Conservation (phyloP, 2,329 filamentous ascomycete species). For the Claviceps capensis region DNA sequence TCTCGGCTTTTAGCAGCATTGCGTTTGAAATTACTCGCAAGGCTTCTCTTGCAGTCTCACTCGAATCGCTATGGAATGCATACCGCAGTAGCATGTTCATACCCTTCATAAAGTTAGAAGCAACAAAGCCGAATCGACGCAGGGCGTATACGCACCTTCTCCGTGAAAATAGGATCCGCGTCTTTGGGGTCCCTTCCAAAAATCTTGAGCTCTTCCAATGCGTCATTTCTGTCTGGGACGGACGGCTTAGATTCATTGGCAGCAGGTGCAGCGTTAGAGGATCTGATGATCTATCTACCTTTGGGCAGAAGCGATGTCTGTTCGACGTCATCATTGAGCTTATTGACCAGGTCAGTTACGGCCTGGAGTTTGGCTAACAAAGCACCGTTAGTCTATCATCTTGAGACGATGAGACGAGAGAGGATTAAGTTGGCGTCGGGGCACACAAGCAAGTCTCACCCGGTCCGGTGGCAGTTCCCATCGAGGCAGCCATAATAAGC, state of each 20-base stretch:
- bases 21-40: conserved; percentile 73
- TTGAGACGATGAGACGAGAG: background rate
- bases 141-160: conserved; percentile 38
- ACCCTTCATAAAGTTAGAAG: conserved; percentile 39
- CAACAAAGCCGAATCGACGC: background rate
- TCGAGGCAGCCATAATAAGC: conserved; percentile 12
- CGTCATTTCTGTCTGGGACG: conserved; percentile 44
- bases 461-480: conserved; percentile 25
- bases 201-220: conserved; percentile 55
- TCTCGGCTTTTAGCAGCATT: conserved; percentile 41
- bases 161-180: conserved; percentile 75
- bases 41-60: conserved; percentile 56
- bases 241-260: background rate
- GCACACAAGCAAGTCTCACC: conserved; percentile 19
- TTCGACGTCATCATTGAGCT: conserved; percentile 48
- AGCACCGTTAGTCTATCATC: conserved; percentile 7
- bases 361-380: conserved; percentile 50
- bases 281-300: conserved; percentile 42
- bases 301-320: conserved; percentile 43
- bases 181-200: conserved; percentile 51
- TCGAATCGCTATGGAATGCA: conserved; percentile 54
- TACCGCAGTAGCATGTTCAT: conserved; percentile 59
- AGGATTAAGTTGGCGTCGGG: conserved; percentile 4
- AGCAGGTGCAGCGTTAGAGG: background rate
- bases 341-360: conserved; percentile 49